Percentiles rank a stretch among this genome's conserved stretches.
These are phyloP conservation scores for Xylaria acuta DNA, from an alignment of 495 filamentous ascomycete species.

Conservation along the genomic window DNA sequence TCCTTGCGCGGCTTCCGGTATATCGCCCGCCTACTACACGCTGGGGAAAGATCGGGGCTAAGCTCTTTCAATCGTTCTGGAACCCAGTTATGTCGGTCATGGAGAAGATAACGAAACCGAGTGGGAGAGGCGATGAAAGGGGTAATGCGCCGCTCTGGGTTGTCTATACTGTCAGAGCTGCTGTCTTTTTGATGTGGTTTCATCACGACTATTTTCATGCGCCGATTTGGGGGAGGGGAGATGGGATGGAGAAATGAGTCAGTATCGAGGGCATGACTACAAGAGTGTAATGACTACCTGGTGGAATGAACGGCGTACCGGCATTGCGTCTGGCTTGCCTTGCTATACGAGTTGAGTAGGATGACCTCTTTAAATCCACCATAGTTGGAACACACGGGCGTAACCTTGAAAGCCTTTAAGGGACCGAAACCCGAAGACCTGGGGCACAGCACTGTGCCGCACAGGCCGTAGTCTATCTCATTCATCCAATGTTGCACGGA, in stretches of 20 bases:
- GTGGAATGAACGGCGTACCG: background rate
- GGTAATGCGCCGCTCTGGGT: slow-evolving; percentile 12
- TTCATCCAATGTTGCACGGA: too few relatives aligned
- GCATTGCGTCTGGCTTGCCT: background rate
- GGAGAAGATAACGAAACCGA: slow-evolving; percentile 17
- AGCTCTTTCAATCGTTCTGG: slow-evolving; percentile 9
- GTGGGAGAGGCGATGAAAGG: background rate
- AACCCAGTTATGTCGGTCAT: slow-evolving; percentile 9
- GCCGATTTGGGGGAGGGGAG: slow-evolving; percentile 10
- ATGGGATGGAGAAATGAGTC: slow-evolving; percentile 7
- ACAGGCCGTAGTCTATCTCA: too few relatives aligned
- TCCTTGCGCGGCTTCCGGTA: slow-evolving; percentile 5
- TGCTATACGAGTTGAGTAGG: background rate
- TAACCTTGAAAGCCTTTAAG: too few relatives aligned
- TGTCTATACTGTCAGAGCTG: background rate
- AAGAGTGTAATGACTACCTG: background rate
- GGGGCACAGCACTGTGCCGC: too few relatives aligned
- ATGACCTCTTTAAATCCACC: too few relatives aligned
- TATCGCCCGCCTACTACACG: slow-evolving; percentile 7
- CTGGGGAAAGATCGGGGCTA: background rate
- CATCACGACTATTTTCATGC: slow-evolving; percentile 22
- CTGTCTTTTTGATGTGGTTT: slow-evolving; percentile 14
- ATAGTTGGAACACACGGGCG: background rate
- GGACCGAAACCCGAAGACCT: too few relatives aligned
- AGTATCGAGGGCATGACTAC: background rate